Base-by-base conservation (phyloP, 352 stramenopile genomes). In the Phytophthora tubulina region DNA sequence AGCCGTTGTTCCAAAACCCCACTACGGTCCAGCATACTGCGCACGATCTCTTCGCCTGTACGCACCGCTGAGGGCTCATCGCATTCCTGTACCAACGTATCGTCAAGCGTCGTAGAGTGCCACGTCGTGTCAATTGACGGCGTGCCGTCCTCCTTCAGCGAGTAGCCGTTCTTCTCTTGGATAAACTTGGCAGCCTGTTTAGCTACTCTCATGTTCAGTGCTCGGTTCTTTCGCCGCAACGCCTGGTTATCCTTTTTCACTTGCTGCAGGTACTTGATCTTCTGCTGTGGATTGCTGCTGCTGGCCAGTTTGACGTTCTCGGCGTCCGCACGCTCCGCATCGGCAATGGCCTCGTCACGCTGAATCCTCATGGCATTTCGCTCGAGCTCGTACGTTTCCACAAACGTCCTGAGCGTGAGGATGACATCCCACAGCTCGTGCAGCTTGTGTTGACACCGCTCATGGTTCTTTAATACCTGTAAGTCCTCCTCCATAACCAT, bases 371-470 rank as follows among this genome's bases (percentile, higher is more conserved):
- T 63, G 33, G 81, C 66, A n/a, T 85, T 52, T 54, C 73, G 79
- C 55, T 92, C 82, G 8, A 86, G 59, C 10, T 84, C 73, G 45
- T 85, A 90, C 41, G 76, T 84, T 69, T 90, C 79, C 38, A 92
- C 85, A 38, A 86, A 90, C 31, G 80, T 73, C 64, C 79, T 79
- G 30, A 94, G 68, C n/a, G 71, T 90, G 36, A 80, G 78, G 31
- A 92, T 76, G 27, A 76, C 90, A 61, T 84, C 74, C 85, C 84
- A 91, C 10, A 94, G 67, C 51, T 94, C 87, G 48, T 91, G 87
- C 21, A 88, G 76, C 65, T 90, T 89, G 51, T 76, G 70, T 38
- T 92, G 79, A 31, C 85, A 93, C 8, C 72, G 82, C 49, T 84
- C 82, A 44, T 92, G 84, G 54, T 72, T 65, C 39, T 70, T 72